A percentile compares a stretch with the other conserved stretches of the same genome.
Conservation (phyloP, 352 stramenopile species). For the Globisporangium polare region DNA sequence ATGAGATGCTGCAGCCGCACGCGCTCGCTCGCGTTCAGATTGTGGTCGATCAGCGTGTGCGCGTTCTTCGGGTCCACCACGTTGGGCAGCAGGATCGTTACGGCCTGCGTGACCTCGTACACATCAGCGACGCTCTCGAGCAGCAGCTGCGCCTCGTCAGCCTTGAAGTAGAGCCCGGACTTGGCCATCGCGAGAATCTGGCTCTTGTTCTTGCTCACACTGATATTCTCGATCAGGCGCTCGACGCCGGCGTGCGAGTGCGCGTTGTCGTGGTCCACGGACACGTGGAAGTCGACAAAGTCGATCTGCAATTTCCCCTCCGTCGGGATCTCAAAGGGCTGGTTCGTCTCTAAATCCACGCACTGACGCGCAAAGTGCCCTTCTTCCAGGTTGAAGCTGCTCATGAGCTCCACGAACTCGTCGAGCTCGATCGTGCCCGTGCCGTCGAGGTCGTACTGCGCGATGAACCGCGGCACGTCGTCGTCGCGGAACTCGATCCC, state of each 20-base stretch:
- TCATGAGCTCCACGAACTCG: slow-evolving; percentile 77
- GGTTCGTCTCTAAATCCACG: slow-evolving; percentile 58
- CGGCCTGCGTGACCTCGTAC: slow-evolving; percentile 57
- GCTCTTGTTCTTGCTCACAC: slow-evolving; percentile 67
- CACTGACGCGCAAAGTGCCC: slow-evolving; percentile 45
- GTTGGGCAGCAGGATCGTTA: slow-evolving; percentile 61
- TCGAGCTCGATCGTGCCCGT: slow-evolving; percentile 71
- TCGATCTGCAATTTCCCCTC: slow-evolving; percentile 59
- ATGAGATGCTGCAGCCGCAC: slow-evolving; percentile 68
- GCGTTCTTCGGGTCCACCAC: slow-evolving; percentile 70
- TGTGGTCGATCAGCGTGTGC: slow-evolving; percentile 59
- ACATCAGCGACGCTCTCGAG: slow-evolving; percentile 63
- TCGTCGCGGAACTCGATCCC: slow-evolving; percentile 53
- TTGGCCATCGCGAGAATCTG: slow-evolving; percentile 83
- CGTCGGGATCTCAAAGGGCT: slow-evolving; percentile 53
- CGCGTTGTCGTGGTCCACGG: slow-evolving; percentile 55
- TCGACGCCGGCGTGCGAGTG: slow-evolving; percentile 64
- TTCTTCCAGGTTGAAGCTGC: slow-evolving; percentile 54
- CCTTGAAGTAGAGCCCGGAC: slow-evolving; percentile 63
- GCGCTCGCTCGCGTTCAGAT: slow-evolving; percentile 41
- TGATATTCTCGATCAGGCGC: slow-evolving; percentile 76
- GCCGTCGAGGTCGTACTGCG: slow-evolving; percentile 69
- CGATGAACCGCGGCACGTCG: slow-evolving; percentile 58
- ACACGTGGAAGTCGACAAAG: slow-evolving; percentile 79
- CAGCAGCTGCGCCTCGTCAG: slow-evolving; percentile 60